phyloP scores from a whole-genome alignment of 257 asterid genomes.

The Misopates orontium region DNA sequence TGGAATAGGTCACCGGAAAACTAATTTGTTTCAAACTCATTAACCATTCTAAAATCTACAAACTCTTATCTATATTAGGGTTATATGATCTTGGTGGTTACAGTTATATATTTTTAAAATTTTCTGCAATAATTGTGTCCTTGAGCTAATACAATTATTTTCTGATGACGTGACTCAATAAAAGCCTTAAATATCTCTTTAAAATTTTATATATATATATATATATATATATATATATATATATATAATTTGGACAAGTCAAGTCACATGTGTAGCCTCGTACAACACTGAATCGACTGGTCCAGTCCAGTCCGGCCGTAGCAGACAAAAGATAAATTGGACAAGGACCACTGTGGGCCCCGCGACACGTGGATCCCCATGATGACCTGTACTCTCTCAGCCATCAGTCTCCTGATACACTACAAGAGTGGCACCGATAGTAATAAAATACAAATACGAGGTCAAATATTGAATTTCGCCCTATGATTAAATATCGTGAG shows the following conservation, averaged over 20 bases:
- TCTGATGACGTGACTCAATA: no score
- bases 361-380: slow-evolving; percentile 40
- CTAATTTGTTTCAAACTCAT: no score
- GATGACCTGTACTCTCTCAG: slow-evolving; percentile 25
- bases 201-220: no score
- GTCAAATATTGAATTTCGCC: slow-evolving; percentile 27
- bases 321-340: slow-evolving; percentile 25
- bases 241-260: not conserved
- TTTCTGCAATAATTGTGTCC: no score
- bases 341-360: slow-evolving; percentile 34
- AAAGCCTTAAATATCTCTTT: no score
- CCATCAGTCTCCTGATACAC: slow-evolving; percentile 26
- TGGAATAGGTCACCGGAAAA: no score
- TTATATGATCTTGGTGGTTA: no score
- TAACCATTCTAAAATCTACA: no score
- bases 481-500: not conserved
- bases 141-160: no score
- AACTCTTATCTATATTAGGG: no score
- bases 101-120: no score
- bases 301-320: slow-evolving; percentile 28
- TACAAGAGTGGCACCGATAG: slow-evolving; percentile 33
- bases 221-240: no score
- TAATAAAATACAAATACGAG: slow-evolving; percentile 22
- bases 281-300: slow-evolving; percentile 29
- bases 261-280: slow-evolving; percentile 35